Base-by-base conservation (phyloP, 805 yeast species). In the Pichia membranifaciens region DNA sequence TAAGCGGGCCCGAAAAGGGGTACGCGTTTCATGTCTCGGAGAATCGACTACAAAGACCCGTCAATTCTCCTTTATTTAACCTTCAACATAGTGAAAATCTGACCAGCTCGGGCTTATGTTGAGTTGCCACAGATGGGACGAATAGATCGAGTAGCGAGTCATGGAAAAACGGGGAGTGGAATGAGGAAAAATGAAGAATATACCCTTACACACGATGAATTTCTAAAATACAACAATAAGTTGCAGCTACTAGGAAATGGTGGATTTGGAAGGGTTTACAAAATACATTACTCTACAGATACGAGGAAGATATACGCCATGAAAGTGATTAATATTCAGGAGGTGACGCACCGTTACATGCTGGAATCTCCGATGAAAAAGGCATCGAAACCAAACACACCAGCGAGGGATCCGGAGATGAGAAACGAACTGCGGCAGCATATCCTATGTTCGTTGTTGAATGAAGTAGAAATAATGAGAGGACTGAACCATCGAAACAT, bases 201-300 rank as follows among this genome's bases (percentile, higher is more conserved):
- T 4, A 20, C 25, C 5, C 29, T 43, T 2, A 25, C 35, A 2
- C 20, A 18, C 4, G 31, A 28, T 3, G 50, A 50, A 3, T 39
- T 50, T 43, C 4, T 10, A 9, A 22, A 31, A 6, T 21, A 42
- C 8, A 29, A 20, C n/a, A 32, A 44, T 3, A 32, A 22, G 33
- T 18, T 16, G 0, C 32, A 32, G 2, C 23, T 42, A 15, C 33
- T 93, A 2, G 99, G 98, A 3, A 78, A 78, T 50, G 99, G 99
- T 2, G 97, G 97, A 0, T 89, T 81, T 61, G 98, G 97, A 1
- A 77, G 78, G 35, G 97, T 91, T 4, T 89, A 82, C 64, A 75
- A 60, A 35, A 58, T 54, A 12, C 7, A 8, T 10, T 25, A 10
- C 10, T 7, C 7, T 25, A 38, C 29, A 1, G 41, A 43, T 1